Evolutionary conservation across 2,329 filamentous ascomycete species (phyloP).

Genomic region (Exophiala spinifera): DNA sequence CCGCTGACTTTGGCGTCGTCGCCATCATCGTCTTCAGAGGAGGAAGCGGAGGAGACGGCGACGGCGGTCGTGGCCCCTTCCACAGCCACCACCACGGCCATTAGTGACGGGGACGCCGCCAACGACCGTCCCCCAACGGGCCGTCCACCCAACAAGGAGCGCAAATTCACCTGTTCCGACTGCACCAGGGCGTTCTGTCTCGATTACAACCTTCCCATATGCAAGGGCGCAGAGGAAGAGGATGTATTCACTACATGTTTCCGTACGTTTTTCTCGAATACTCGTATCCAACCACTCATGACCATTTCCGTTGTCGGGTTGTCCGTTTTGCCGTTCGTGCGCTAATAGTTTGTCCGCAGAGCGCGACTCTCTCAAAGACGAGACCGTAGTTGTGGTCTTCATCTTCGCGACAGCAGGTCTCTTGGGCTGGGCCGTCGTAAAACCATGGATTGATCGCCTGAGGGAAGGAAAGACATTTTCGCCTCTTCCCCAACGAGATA

Average conservation of each 20-base stretch:
- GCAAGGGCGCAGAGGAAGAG: slow-evolving; percentile 60
- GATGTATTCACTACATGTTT: slow-evolving; percentile 66
- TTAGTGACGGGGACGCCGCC: background rate
- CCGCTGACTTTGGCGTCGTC: too few species aligned
- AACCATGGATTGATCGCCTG: slow-evolving; percentile 40
- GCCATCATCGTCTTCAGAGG: too few species aligned
- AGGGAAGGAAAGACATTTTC: slow-evolving; percentile 14
- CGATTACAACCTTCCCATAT: slow-evolving; percentile 59
- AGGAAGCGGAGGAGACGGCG: too few species aligned
- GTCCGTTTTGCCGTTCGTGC: too few species aligned
- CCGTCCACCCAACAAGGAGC: slow-evolving; percentile 35
- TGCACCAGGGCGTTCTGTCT: slow-evolving; percentile 67
- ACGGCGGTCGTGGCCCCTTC: background rate
- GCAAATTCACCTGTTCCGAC: slow-evolving; percentile 57
- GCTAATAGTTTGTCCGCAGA: slow-evolving; percentile 39
- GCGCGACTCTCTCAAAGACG: slow-evolving; percentile 64
- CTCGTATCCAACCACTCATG: background rate
- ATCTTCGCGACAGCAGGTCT: slow-evolving; percentile 61
- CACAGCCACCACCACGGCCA: background rate
- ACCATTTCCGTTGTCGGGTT: background rate
- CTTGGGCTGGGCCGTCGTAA: slow-evolving; percentile 58
- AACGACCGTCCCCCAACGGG: background rate
- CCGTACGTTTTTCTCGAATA: slow-evolving; percentile 41
- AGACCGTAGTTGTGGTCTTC: slow-evolving; percentile 64
- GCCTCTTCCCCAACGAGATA: slow-evolving; percentile 10